phyloP scores from a whole-genome alignment of 2,329 filamentous ascomycete genomes.

The Thelonectria blattea region DNA sequence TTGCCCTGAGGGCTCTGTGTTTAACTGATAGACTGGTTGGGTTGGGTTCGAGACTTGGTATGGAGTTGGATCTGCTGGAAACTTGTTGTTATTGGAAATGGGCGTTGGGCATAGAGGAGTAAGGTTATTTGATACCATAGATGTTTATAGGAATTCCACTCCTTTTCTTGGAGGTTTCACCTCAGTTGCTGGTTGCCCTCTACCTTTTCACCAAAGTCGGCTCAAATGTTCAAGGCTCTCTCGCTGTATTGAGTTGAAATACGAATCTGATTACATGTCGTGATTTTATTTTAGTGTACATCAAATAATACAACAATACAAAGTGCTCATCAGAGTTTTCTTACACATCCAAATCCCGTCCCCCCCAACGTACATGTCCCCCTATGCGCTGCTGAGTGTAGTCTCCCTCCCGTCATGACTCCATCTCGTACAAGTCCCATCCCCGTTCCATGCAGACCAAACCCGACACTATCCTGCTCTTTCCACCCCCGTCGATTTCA shows the following conservation, averaged over 20 bases:
- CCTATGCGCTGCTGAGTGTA: background rate
- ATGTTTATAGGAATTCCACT: background rate
- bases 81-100: background rate
- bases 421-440: background rate
- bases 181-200: no score
- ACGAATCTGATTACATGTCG: no score
- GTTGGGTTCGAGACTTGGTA: background rate
- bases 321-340: no score
- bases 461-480: background rate
- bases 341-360: constrained; percentile 1
- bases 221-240: no score
- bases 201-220: no score
- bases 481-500: background rate
- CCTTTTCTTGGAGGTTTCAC: background rate
- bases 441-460: background rate
- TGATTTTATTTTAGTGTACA: no score
- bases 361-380: background rate
- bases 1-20: background rate
- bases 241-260: no score
- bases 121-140: constrained; percentile 19
- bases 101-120: background rate
- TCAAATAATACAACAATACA: constrained; percentile 8
- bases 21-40: constrained; percentile 10
- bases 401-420: background rate
- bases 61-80: background rate